Evolutionary conservation across 768 basidiomycete genomes (phyloP), one percentile per base, ranked within the genome.

Genomic region (Phaeolepiota aurea): DNA sequence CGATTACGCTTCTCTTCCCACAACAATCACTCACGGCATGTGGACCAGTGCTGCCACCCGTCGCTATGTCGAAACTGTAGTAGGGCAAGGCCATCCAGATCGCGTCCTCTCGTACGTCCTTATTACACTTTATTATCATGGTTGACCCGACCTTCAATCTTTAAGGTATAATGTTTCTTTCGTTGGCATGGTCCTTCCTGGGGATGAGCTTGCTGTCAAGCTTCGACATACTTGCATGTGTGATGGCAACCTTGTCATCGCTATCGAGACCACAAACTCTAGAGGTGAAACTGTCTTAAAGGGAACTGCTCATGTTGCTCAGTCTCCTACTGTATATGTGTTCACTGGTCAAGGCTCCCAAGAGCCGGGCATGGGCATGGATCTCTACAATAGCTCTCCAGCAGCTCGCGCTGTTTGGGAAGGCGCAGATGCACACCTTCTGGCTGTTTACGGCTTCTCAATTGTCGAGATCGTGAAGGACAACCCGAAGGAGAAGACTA

Each of bases 281-380:
- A 74, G 73, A 13, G 90, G 88, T 30, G 89, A 93, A 60, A 96
- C 89, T 65, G 90, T 99, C 42, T 69, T 99, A 21, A 79, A 84
- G 47, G 96, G 96, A 25, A 77, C 87, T 11, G 90, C 93, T 2
- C 91, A 98, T 59, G 91, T 98, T 45, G 79, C 80, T 2, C 96
- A 99, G 58, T 82, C 93, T 1, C 73, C 77, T 13, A 94, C 92
- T 3, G 90, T 88, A 22, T 98, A 97, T 50, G 91, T 96, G 50
- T 98, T 98, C 72, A 98, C 94, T 30, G 94, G 94, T 20, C 94
- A 98, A 58, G 94, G 94, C 41, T 97, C 93, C 4, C 94, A 98
- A 58, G 94, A 98, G 62, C 82, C 83, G 34, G 91, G 94, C 14
- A 98, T 99, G 96, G 96, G 96, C 14, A 98, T 99, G 92, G 93